Base-by-base conservation (phyloP, 352 stramenopile genomes). In the Phytophthora quininea region DNA sequence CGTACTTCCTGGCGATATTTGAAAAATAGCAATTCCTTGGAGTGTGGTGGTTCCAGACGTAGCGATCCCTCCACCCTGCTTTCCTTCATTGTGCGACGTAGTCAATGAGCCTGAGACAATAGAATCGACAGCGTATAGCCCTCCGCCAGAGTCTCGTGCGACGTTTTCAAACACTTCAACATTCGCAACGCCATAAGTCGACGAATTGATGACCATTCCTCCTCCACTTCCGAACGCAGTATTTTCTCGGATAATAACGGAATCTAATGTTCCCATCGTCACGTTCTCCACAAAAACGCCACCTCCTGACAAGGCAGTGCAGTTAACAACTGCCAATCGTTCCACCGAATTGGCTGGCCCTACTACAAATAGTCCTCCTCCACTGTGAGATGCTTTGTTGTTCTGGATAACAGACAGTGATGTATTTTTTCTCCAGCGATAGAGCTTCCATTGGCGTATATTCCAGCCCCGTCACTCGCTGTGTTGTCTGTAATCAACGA, bases 381-480 rank as follows among this genome's bases (percentile, higher is more conserved):
- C 77, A 14, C 42, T 57, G 24, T 24, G 3, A 3, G 14, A n/a
- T 4, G 77, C 77, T 27, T 14, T 32, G 9, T 69, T 71, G 2
- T 53, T 40, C 60, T 50, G 42, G 43, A 70, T 29, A n/a, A 73
- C 12, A 1, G 67, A 65, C 29, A 56, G 29, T 2, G 57, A 24
- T 10, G 11, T 15, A 51, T 57, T 47, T 24, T 37, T 19, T 33
- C 6, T 5, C 67, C 69, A 12, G 53, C 29, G 3, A 82, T 4
- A 19, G 52, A 53, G 15, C 77, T 86, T 1, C 59, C 51, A 32
- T 78, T 52, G 8, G 82, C 59, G 33, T 71, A 80, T n/a, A 80
- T 58, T 2, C 63, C 77, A 37, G 51, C 71, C 10, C 74, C 77
- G 32, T 50, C 73, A 29, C 33, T 14, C n/a, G 65, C 73, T 4